Evolutionary conservation across 257 asterid genomes (phyloP).

Genomic region (Solanum verrucosum): DNA sequence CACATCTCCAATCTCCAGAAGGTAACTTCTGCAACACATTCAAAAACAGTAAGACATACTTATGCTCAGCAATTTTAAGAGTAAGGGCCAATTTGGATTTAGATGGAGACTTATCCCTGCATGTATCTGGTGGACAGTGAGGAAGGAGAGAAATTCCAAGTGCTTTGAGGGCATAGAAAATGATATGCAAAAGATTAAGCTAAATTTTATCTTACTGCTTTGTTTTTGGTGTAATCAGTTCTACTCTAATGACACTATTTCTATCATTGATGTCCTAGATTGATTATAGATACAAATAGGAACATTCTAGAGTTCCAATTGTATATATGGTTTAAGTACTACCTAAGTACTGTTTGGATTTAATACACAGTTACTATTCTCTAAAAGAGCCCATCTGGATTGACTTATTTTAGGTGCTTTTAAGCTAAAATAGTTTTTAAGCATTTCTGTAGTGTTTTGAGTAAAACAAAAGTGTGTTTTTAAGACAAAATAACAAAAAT

Average conservation of each 20-base stretch:
- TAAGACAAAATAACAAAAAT: not conserved
- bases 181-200: not conserved
- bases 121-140: not conserved
- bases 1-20: constrained; percentile 83
- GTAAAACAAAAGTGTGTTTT: not conserved
- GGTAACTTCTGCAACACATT: constrained; percentile 45
- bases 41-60: constrained; percentile 1
- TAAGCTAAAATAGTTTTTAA: not conserved
- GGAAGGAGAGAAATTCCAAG: not conserved
- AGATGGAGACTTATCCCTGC: not conserved
- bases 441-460: not conserved
- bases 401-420: not conserved
- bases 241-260: not conserved
- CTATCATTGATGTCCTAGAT: not conserved
- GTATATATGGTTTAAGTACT: not conserved
- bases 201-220: not conserved
- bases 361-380: not conserved
- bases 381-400: not conserved
- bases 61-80: not conserved
- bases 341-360: not conserved
- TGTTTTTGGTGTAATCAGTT: not conserved
- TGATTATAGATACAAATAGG: not conserved
- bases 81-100: not conserved
- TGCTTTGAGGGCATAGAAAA: not conserved
- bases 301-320: not conserved